These are phyloP conservation scores for Linum trigynum DNA, from an alignment of 345 rosid genomes.

Conservation along the genomic window DNA sequence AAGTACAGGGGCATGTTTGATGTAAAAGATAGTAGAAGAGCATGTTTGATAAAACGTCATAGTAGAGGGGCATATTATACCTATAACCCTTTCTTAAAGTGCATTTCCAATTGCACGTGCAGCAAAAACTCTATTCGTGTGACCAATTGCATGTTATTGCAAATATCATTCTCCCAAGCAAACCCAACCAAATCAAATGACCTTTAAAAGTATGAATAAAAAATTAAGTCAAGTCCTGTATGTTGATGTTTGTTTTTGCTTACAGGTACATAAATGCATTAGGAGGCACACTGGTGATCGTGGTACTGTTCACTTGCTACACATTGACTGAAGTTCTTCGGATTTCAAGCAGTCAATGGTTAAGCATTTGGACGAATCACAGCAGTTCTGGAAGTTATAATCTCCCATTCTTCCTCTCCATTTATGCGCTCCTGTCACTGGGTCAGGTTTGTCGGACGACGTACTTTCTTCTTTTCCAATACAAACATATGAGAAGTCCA, in stretches of 20 bases:
- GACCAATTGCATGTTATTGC: no score
- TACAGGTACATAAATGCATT: constrained; percentile 85
- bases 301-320: constrained; percentile 67
- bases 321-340: constrained; percentile 67
- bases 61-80: no score
- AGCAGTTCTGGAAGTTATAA: constrained; percentile 41
- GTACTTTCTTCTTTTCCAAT: not conserved
- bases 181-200: no score
- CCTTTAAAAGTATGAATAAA: no score
- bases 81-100: no score
- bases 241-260: constrained; percentile 4
- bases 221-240: not conserved
- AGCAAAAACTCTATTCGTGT: no score
- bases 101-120: no score
- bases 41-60: no score
- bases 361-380: constrained; percentile 91
- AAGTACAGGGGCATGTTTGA: no score
- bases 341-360: constrained; percentile 91
- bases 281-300: constrained; percentile 92
- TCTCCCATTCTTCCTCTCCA: constrained; percentile 58
- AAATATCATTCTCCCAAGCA: no score
- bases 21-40: no score
- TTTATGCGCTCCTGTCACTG: constrained; percentile 64
- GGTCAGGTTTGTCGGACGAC: constrained; percentile 53
- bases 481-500: no score